phyloP scores from a whole-genome alignment of 768 basidiomycete species.

The Naganishia friedmannii region DNA sequence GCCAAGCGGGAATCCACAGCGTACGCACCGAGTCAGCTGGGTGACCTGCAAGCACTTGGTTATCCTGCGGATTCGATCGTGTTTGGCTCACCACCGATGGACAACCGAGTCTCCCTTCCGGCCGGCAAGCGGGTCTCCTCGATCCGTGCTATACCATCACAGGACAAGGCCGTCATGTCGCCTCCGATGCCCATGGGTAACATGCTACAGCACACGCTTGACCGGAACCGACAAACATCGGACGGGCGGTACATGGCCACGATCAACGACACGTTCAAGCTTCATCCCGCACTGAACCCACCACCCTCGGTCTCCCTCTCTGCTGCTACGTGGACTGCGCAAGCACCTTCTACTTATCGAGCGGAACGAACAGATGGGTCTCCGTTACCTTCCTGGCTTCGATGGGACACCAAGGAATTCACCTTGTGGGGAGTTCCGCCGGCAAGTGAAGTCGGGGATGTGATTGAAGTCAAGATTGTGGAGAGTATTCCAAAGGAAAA shows the following conservation, averaged over 20 bases:
- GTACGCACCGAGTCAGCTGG: slow-evolving; percentile 34
- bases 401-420: slow-evolving; percentile 49
- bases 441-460: slow-evolving; percentile 37
- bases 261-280: slow-evolving; percentile 51
- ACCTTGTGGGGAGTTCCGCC: slow-evolving; percentile 52
- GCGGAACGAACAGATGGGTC: slow-evolving; percentile 45
- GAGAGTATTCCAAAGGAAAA: slow-evolving; percentile 46
- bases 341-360: slow-evolving; percentile 49
- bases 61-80: slow-evolving; percentile 49
- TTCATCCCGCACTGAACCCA: slow-evolving; percentile 49
- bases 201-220: slow-evolving; percentile 37
- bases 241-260: slow-evolving; percentile 45
- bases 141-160: slow-evolving; percentile 40
- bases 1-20: slow-evolving; percentile 32
- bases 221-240: slow-evolving; percentile 29
- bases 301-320: slow-evolving; percentile 48
- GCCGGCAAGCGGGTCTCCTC: slow-evolving; percentile 35
- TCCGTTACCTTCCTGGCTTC: slow-evolving; percentile 46
- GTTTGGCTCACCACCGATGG: slow-evolving; percentile 43
- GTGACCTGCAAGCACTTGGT: slow-evolving; percentile 41
- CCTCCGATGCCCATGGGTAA: slow-evolving; percentile 49
- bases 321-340: slow-evolving; percentile 49
- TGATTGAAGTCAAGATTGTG: slow-evolving; percentile 42
- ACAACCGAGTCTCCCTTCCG: slow-evolving; percentile 30
- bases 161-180: slow-evolving; percentile 38